Conservation (phyloP, 2,329 filamentous ascomycete genomes). For the Penicillium sp. region DNA sequence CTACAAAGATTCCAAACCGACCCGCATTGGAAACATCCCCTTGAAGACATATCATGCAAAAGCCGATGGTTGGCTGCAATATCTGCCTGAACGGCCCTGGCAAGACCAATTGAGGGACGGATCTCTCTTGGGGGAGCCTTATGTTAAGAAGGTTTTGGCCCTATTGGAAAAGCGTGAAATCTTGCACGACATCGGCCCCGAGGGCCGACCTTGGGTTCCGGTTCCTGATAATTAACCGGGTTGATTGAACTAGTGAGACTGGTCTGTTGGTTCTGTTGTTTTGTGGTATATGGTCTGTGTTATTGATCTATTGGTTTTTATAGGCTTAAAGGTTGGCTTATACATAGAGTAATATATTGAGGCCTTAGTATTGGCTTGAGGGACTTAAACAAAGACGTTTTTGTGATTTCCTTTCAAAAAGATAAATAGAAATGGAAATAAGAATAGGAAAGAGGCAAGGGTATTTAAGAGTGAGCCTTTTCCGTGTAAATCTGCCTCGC, state of each 20-base stretch:
- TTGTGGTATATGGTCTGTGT: background rate
- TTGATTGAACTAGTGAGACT: background rate
- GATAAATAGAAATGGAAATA: background rate
- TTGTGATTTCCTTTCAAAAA: background rate
- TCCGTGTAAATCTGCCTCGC: background rate
- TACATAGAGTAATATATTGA: background rate
- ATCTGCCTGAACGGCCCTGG: too few relatives aligned
- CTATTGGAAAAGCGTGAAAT: background rate
- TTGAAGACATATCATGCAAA: too few relatives aligned
- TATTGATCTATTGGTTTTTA: background rate
- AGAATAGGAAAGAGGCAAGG: background rate
- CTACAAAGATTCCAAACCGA: too few relatives aligned
- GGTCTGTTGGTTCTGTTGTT: background rate
- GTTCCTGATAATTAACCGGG: too few relatives aligned
- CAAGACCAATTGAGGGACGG: too few relatives aligned
- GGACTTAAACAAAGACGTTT: background rate
- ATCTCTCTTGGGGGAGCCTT: background rate
- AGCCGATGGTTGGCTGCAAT: too few relatives aligned
- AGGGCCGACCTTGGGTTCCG: background rate
- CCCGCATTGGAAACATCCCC: too few relatives aligned
- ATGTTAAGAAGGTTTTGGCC: too few relatives aligned
- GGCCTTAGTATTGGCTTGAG: background rate
- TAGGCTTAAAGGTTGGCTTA: background rate
- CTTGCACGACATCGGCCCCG: background rate
- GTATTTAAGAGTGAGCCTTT: background rate